Conservation (phyloP, 306 rosid species). For the Ceratonia siliqua region DNA sequence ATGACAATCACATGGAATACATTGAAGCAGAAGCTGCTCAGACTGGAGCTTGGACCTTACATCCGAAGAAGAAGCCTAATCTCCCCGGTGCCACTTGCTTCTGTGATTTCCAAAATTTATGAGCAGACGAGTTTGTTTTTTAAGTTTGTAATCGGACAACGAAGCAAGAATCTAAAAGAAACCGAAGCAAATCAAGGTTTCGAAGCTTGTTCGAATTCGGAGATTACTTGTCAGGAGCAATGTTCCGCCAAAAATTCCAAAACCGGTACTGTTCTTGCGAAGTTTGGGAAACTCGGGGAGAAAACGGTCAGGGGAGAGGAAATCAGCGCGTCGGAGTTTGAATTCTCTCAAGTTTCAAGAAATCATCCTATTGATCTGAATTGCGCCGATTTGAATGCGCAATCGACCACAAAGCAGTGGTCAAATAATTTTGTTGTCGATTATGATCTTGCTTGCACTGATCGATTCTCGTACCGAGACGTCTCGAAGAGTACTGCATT, state of each 20-base stretch:
- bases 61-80: slow-evolving; percentile 37
- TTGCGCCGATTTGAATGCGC: slow-evolving; percentile 37
- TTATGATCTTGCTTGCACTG: slow-evolving; percentile 56
- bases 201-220: slow-evolving; percentile 21
- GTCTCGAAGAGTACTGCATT: too few species aligned
- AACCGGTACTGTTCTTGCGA: slow-evolving; percentile 31
- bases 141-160: slow-evolving; percentile 19
- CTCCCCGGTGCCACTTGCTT: slow-evolving; percentile 35
- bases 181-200: slow-evolving; percentile 32
- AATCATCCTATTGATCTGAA: slow-evolving; percentile 20
- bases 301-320: slow-evolving; percentile 15
- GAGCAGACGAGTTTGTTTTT: slow-evolving; percentile 29
- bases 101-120: slow-evolving; percentile 18
- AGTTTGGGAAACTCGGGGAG: slow-evolving; percentile 15
- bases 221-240: slow-evolving; percentile 33
- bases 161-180: slow-evolving; percentile 14
- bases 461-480: slow-evolving; percentile 45
- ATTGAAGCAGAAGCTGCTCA: slow-evolving; percentile 4
- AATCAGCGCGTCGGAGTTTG: slow-evolving; percentile 41
- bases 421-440: slow-evolving; percentile 38
- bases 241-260: background rate
- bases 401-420: slow-evolving; percentile 44
- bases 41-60: background rate
- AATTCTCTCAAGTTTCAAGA: slow-evolving; percentile 17
- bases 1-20: slow-evolving; percentile 36